phyloP scores from a whole-genome alignment of 257 asterid genomes.

The Lycium barbarum region DNA sequence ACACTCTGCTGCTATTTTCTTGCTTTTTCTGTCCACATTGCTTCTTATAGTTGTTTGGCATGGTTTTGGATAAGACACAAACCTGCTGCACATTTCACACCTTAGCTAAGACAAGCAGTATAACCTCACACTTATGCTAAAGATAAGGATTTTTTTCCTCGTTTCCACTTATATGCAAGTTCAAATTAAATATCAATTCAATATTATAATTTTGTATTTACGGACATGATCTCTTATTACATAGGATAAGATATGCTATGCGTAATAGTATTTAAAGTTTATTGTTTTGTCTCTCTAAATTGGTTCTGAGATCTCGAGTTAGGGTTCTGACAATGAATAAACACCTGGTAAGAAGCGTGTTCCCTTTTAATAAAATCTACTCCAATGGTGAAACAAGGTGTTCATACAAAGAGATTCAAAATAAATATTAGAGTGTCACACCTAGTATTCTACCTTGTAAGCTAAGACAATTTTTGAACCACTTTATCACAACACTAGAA shows the following conservation, averaged over 20 bases:
- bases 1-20: background rate
- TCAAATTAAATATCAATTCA: too few relatives aligned
- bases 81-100: background rate
- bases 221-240: background rate
- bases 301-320: background rate
- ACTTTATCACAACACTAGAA: too few relatives aligned
- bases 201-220: too few relatives aligned
- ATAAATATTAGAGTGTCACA: too few relatives aligned
- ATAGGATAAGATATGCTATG: background rate
- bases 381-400: too few relatives aligned
- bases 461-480: too few relatives aligned
- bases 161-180: too few relatives aligned
- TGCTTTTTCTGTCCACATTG: constrained; percentile 1
- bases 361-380: background rate
- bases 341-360: background rate
- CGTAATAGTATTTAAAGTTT: background rate
- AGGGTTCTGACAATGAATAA: background rate
- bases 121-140: background rate
- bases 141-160: background rate
- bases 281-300: background rate
- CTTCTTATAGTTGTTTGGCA: background rate
- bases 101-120: background rate
- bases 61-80: background rate
- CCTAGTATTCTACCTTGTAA: too few relatives aligned
- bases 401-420: too few relatives aligned